phyloP scores from a whole-genome alignment of 768 basidiomycete genomes.

The Mycena vulgaris region DNA sequence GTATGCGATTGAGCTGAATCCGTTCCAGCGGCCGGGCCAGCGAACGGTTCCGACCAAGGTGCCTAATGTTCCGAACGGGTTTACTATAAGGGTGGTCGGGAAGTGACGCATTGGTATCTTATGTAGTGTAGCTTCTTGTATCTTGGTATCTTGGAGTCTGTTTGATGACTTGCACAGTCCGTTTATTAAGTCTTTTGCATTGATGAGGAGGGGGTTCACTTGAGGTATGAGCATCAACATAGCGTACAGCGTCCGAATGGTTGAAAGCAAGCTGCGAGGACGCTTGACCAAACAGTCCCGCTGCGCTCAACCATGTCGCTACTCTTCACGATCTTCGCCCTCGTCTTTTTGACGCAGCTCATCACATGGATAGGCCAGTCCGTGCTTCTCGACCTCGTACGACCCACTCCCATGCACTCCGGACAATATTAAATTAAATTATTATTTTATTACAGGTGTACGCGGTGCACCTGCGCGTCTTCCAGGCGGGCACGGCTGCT shows the following conservation, averaged over 20 bases:
- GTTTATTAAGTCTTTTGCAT: too few relatives aligned
- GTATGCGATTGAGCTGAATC: conserved; percentile 39
- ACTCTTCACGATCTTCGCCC: conserved; percentile 83
- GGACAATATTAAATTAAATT: too few relatives aligned
- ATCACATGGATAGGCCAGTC: conserved; percentile 92
- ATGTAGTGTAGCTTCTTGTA: background rate
- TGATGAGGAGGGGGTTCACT: too few relatives aligned
- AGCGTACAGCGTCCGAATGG: too few relatives aligned
- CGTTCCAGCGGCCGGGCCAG: conserved; percentile 42
- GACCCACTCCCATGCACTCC: background rate
- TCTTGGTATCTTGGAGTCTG: too few relatives aligned
- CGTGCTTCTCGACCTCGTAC: conserved; percentile 85
- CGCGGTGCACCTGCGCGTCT: conserved; percentile 75
- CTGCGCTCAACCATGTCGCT: conserved; percentile 80
- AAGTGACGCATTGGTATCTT: background rate
- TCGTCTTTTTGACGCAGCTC: conserved; percentile 88
- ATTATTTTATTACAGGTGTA: too few relatives aligned
- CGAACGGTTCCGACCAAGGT: conserved; percentile 32
- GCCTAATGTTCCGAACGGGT: conserved; percentile 39
- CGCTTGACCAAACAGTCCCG: too few relatives aligned
- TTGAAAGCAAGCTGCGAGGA: too few relatives aligned
- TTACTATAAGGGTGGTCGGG: conserved; percentile 33
- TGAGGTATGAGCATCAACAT: too few relatives aligned
- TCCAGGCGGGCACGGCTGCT: conserved; percentile 68
- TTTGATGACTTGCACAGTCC: too few relatives aligned